Evolutionary conservation across 2,329 filamentous ascomycete genomes (phyloP), one percentile per base, ranked within the genome.

Genomic region (Aspergillus japonicus): DNA sequence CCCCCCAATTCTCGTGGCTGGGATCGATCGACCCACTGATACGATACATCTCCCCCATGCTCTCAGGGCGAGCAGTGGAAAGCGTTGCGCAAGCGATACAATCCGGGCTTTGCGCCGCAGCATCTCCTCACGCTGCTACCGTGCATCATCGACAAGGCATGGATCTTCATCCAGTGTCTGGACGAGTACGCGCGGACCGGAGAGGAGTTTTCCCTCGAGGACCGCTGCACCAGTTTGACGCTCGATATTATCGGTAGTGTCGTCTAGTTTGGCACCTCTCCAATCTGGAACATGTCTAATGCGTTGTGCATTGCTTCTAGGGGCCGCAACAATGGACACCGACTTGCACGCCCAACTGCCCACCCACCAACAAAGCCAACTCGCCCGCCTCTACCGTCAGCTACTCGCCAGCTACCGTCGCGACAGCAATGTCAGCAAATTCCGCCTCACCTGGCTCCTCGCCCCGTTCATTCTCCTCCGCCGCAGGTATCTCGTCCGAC

Each of bases 241-340:
- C 70, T 73, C 35, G 73, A 75, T 62, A 68, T 74, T 16, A 75
- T 75, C n/a, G 71, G 71, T 56, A 62, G 7, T 29, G 7, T 29
- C 8, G 26, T 29, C 26, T 29, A 29, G 2, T 10, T 7, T 29
- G 26, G 26, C 1, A 29, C 8, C 7, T 29, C 26, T 29, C 26
- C 26, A 3, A 2, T 29, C 7, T 8, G 8, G 7, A 8, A 29
- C 10, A 35, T 12, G 33, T 35, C 33, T 35, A 16, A 35, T 35
- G 14, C 29, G 7, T n/a, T 50, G 4, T 33, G 24, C 31, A 11
- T 10, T 3, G 14, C 12, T 6, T 14, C 6, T 42, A 66, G 62
- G 61, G 21, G 62, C 62, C 12, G 61, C 64, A 8, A 61, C 57
- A 3, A 59, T 66, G 63, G 68, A 67, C 50, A 59, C 60, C 10